phyloP scores from a whole-genome alignment of 768 basidiomycete genomes.

The Amyloporia xantha region DNA sequence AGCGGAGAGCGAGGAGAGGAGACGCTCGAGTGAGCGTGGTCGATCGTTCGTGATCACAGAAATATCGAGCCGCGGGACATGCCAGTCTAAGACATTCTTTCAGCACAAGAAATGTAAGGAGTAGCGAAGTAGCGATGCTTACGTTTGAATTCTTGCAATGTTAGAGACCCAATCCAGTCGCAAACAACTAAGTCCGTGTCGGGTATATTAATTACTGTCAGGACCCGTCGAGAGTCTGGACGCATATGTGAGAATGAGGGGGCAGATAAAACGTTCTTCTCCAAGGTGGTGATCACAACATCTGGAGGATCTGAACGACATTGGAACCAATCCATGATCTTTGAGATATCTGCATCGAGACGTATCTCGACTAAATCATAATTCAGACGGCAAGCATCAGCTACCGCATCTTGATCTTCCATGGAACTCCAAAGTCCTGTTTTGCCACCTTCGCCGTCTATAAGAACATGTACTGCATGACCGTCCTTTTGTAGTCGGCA shows the following conservation, averaged over 20 bases:
- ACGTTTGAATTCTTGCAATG: constrained; percentile 56
- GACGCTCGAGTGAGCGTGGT: constrained; percentile 59
- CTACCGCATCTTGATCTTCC: not conserved
- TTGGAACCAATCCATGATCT: not conserved
- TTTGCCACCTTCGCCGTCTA: not conserved
- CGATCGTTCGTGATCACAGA: constrained; percentile 75
- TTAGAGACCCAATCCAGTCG: constrained; percentile 58
- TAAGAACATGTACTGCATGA: constrained; percentile 18
- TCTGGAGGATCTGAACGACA: not conserved
- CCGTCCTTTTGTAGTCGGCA: constrained; percentile 31
- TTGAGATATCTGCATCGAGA: not conserved
- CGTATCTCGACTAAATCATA: not conserved
- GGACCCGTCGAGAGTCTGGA: not conserved
- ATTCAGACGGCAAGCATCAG: not conserved
- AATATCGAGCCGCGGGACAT: constrained; percentile 59
- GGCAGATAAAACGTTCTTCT: not conserved
- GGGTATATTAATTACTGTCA: constrained; percentile 35
- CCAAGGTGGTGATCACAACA: not conserved
- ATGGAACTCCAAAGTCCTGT: too few relatives aligned
- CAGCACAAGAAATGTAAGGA: too few relatives aligned
- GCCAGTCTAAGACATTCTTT: too few relatives aligned
- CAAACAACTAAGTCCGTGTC: constrained; percentile 42
- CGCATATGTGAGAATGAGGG: too few relatives aligned
- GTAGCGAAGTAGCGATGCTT: too few relatives aligned
- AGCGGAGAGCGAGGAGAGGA: constrained; percentile 52